Evolutionary conservation across 208 protist genomes (phyloP).

Genomic region (Acanthamoeba comandoni): DNA sequence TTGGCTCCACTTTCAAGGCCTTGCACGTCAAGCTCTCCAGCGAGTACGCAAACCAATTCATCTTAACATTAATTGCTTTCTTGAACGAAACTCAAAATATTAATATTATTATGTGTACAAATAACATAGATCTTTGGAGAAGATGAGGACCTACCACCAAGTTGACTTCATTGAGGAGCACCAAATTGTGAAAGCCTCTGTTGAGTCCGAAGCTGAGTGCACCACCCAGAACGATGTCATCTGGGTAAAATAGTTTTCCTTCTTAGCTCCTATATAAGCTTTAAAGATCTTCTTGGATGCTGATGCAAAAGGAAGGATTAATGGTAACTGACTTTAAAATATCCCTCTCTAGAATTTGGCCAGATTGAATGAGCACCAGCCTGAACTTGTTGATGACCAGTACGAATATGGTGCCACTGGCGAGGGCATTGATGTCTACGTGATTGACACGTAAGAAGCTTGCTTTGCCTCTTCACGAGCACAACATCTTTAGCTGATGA

Average conservation of each 20-base stretch:
- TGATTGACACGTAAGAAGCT: constrained; percentile 62
- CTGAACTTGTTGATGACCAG: background rate
- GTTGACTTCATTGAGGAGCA: constrained; percentile 69
- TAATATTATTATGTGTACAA: too few relatives aligned
- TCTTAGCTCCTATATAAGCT: background rate
- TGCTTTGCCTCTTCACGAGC: background rate
- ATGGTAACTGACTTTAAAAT: background rate
- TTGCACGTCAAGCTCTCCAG: constrained; percentile 8
- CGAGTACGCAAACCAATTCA: background rate
- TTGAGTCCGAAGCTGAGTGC: background rate
- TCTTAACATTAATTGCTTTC: background rate
- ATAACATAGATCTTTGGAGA: constrained; percentile 3
- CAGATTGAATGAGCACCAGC: constrained; percentile 25
- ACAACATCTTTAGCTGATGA: background rate
- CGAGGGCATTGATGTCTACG: constrained; percentile 58
- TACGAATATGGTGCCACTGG: background rate
- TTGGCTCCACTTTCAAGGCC: constrained; percentile 17
- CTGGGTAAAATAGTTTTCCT: constrained; percentile 38
- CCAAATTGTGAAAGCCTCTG: constrained; percentile 18
- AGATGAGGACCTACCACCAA: background rate
- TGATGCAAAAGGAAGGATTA: background rate
- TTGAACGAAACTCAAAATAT: too few relatives aligned
- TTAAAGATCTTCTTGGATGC: too few relatives aligned
- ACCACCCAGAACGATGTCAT: constrained; percentile 9
- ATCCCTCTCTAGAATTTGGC: background rate